Conservation (phyloP, 1,284 basidiomycete species). For the Tremellales sp. region DNA sequence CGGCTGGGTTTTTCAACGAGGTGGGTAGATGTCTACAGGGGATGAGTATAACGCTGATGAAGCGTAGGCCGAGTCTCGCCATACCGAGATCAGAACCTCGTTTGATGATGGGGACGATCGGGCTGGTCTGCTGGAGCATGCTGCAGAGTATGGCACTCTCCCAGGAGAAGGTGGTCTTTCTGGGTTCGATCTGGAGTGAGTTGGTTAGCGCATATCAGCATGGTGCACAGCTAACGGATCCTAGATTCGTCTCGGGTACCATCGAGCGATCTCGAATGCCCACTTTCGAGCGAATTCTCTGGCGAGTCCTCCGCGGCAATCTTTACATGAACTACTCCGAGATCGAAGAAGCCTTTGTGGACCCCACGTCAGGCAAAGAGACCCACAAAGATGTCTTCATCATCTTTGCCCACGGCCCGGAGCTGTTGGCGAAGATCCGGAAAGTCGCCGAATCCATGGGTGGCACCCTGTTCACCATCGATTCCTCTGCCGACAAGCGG, state of each 20-base stretch:
- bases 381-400: constrained; percentile 98
- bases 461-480: constrained; percentile 92
- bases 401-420: constrained; percentile 96
- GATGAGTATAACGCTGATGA: constrained; percentile 9
- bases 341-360: constrained; percentile 88
- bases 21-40: constrained; percentile 49
- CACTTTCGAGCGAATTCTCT: constrained; percentile 95
- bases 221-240: no score
- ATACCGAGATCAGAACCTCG: constrained; percentile 76
- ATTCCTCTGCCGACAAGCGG: constrained; percentile 88
- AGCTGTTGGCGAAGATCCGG: constrained; percentile 92
- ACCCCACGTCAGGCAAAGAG: constrained; percentile 73
- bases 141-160: constrained; percentile 58
- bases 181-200: constrained; percentile 76
- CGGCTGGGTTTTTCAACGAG: constrained; percentile 92
- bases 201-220: no score
- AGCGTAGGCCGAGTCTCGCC: constrained; percentile 69
- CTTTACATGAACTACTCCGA: constrained; percentile 98
- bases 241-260: constrained; percentile 96
- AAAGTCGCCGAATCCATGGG: constrained; percentile 99
- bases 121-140: constrained; percentile 85
- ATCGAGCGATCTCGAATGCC: constrained; percentile 89
- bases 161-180: constrained; percentile 58
- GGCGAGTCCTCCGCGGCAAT: constrained; percentile 97
- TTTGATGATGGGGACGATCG: constrained; percentile 77